Percentiles rank a stretch among this genome's conserved stretches.
phyloP scores from a whole-genome alignment of 2,329 filamentous ascomycete genomes.

The Trichophyton benhamiae region DNA sequence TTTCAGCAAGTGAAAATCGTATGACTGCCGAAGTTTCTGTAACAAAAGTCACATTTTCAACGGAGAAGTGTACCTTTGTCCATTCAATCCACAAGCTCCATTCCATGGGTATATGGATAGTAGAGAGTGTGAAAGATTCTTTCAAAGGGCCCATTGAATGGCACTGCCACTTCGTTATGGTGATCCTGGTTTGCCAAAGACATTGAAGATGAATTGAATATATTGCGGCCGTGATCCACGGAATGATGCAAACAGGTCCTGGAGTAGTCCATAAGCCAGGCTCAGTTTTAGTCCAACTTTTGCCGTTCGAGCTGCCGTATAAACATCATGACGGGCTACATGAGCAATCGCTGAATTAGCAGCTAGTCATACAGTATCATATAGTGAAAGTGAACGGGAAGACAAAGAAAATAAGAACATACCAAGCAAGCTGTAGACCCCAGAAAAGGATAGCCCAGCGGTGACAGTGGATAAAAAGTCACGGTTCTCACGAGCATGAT shows the following conservation, averaged over 20 bases:
- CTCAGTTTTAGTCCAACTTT: conserved; percentile 69
- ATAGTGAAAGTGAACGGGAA: neutral
- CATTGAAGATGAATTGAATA: conserved; percentile 28
- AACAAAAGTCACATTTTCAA: neutral
- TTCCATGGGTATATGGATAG: neutral
- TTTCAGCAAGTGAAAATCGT: neutral
- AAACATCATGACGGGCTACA: conserved; percentile 65
- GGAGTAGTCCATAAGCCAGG: conserved; percentile 63
- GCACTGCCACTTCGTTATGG: neutral
- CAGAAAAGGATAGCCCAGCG: conserved; percentile 72
- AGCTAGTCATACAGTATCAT: conserved; percentile 3
- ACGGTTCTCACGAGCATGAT: conserved; percentile 49
- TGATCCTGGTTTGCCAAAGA: neutral
- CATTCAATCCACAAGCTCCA: neutral
- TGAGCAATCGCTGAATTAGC: neutral
- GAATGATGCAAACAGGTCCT: conserved; percentile 59
- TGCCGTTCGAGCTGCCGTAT: conserved; percentile 64
- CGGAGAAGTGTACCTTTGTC: neutral
- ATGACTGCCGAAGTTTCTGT: neutral
- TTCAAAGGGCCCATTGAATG: neutral
- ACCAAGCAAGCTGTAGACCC: conserved; percentile 79
- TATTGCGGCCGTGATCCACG: conserved; percentile 65
- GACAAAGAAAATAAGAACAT: conserved; percentile 23
- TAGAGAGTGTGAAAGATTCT: neutral
- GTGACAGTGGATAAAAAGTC: conserved; percentile 73